These are phyloP conservation scores for Posidonia oceanica DNA, from an alignment of 116 monocot species.

Conservation along the genomic window DNA sequence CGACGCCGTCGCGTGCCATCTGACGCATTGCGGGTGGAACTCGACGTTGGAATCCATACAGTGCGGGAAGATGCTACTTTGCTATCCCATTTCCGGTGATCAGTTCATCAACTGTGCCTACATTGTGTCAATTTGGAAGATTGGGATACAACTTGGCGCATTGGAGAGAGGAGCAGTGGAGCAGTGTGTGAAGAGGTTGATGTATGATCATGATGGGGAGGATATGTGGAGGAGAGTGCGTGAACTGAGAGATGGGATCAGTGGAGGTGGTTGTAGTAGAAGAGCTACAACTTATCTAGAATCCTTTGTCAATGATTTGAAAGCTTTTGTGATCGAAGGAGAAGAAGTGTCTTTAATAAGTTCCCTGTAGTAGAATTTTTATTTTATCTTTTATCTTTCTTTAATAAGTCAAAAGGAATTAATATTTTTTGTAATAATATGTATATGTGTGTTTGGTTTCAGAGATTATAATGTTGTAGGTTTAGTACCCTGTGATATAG, in stretches of 20 bases:
- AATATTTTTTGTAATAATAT: too few species aligned
- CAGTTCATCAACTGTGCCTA: slow-evolving; percentile 41
- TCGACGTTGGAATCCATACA: slow-evolving; percentile 55
- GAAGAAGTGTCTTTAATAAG: background rate
- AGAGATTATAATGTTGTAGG: too few species aligned
- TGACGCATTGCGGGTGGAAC: slow-evolving; percentile 74
- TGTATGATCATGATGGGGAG: slow-evolving; percentile 21
- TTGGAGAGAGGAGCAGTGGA: slow-evolving; percentile 2
- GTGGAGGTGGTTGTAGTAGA: slow-evolving; percentile 10
- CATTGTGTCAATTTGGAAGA: slow-evolving; percentile 35
- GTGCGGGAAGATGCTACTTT: slow-evolving; percentile 26
- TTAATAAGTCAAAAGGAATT: too few species aligned
- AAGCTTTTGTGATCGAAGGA: background rate
- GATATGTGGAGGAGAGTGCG: slow-evolving; percentile 17
- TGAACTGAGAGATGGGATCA: slow-evolving; percentile 15
- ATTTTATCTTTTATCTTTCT: too few species aligned
- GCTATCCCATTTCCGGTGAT: slow-evolving; percentile 44
- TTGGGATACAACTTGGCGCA: slow-evolving; percentile 19
- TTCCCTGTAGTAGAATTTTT: too few species aligned
- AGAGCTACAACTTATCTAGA: slow-evolving; percentile 5
- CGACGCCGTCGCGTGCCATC: slow-evolving; percentile 33
- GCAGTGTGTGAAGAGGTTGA: slow-evolving; percentile 20
- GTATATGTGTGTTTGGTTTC: too few species aligned
- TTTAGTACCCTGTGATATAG: too few species aligned
- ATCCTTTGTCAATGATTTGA: background rate